Evolutionary conservation across 2,329 filamentous ascomycete species (phyloP).

Genomic region (Rhexocercosporidium sp.): DNA sequence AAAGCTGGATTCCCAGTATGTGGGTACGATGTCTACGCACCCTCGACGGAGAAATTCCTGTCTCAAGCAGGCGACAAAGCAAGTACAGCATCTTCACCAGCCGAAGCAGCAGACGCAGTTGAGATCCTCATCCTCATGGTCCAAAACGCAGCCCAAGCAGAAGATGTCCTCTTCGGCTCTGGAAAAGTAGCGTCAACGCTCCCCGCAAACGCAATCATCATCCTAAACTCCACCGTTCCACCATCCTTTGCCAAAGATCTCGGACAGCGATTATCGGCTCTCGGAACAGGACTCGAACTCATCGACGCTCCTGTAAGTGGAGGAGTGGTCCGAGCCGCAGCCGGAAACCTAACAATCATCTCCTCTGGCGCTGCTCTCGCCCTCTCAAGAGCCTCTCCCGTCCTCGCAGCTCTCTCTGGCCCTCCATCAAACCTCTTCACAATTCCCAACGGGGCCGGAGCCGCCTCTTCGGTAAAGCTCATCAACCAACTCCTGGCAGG

Average conservation of each 20-base stretch:
- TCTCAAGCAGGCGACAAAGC: constrained; percentile 61
- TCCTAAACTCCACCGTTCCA: constrained; percentile 74
- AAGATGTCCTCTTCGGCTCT: constrained; percentile 66
- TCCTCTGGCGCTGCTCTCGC: constrained; percentile 63
- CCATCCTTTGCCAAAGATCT: constrained; percentile 68
- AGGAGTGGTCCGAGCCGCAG: constrained; percentile 67
- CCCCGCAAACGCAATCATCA: constrained; percentile 61
- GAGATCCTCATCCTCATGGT: constrained; percentile 74
- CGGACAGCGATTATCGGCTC: constrained; percentile 56
- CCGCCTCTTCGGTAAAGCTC: constrained; percentile 65
- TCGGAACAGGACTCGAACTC: constrained; percentile 67
- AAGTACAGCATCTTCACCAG: constrained; percentile 56
- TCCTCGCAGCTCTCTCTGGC: constrained; percentile 66
- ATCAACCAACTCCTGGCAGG: constrained; percentile 65
- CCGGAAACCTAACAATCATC: constrained; percentile 78
- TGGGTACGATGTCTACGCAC: constrained; percentile 72
- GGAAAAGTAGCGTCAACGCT: constrained; percentile 54
- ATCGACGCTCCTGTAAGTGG: constrained; percentile 76
- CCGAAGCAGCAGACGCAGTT: constrained; percentile 63
- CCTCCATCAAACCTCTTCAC: constrained; percentile 60
- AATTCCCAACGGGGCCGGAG: constrained; percentile 62
- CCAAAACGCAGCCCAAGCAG: constrained; percentile 70
- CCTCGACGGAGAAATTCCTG: constrained; percentile 68
- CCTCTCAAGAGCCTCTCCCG: constrained; percentile 59
- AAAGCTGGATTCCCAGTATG: constrained; percentile 69